A percentile compares a stretch with the other conserved stretches of the same genome.
These are phyloP conservation scores for Agaricales sp. DNA, from an alignment of 1,284 basidiomycete species.

Conservation along the genomic window DNA sequence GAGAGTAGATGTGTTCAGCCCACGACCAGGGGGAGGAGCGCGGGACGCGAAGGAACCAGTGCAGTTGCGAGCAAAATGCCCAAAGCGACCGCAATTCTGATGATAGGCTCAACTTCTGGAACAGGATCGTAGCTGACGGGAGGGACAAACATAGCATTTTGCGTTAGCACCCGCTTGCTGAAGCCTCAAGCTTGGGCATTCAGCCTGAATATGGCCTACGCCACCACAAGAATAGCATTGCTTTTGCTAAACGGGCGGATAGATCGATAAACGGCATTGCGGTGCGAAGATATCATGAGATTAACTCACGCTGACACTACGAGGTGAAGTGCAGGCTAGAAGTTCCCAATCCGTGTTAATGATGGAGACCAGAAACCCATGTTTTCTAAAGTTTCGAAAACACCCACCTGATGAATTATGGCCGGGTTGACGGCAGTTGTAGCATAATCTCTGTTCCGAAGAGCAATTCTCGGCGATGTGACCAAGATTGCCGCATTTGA, in stretches of 20 bases:
- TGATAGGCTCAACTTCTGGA: conserved; percentile 10
- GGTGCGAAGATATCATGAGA: too few species aligned
- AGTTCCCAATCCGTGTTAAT: too few species aligned
- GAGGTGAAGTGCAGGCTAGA: conserved; percentile 79
- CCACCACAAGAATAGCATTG: conserved; percentile 77
- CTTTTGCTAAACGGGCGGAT: conserved; percentile 42
- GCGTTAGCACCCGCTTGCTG: conserved; percentile 49
- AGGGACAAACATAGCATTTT: conserved; percentile 73
- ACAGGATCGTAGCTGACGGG: conserved; percentile 5
- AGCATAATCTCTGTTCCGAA: conserved; percentile 80
- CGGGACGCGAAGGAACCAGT: conserved; percentile 55
- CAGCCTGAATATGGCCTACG: conserved; percentile 66
- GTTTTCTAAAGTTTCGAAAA: too few species aligned
- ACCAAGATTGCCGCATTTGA: conserved; percentile 78
- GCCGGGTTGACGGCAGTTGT: conserved; percentile 85
- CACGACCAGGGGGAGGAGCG: conserved; percentile 60
- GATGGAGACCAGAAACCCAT: too few species aligned
- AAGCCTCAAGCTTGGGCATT: conserved; percentile 76
- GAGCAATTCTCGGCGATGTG: conserved; percentile 63
- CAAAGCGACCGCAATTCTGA: conserved; percentile 69
- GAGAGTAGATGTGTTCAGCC: conserved; percentile 63
- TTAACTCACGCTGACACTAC: conserved; percentile 28
- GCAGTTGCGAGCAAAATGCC: conserved; percentile 72
- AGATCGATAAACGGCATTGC: too few species aligned
- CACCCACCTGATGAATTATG: conserved; percentile 86